Evolutionary conservation across 139 green algal species (phyloP).

Genomic region (Penium margaritaceum): DNA sequence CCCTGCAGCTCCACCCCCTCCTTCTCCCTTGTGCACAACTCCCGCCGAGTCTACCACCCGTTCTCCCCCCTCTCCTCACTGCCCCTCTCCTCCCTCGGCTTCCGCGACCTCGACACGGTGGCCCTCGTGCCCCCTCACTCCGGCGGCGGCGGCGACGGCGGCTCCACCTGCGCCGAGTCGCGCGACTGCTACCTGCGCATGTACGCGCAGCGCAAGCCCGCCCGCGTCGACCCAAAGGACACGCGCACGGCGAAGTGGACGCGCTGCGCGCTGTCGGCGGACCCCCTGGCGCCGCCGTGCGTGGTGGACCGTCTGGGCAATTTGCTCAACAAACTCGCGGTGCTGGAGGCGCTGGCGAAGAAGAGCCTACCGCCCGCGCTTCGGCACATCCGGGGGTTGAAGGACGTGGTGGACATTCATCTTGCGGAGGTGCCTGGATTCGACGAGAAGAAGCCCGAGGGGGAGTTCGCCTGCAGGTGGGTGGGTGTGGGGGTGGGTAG

Average conservation of each 20-base stretch:
- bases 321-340: slow-evolving; percentile 49
- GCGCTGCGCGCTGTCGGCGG: slow-evolving; percentile 34
- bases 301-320: slow-evolving; percentile 43
- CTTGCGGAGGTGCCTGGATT: slow-evolving; percentile 41
- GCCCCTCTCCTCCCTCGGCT: too few relatives aligned
- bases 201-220: slow-evolving; percentile 45
- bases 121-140: too few relatives aligned
- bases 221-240: slow-evolving; percentile 46
- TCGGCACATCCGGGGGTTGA: slow-evolving; percentile 37
- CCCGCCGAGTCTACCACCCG: too few relatives aligned
- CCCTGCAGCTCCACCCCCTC: too few relatives aligned
- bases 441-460: slow-evolving; percentile 18
- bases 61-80: too few relatives aligned
- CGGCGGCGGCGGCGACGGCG: slow-evolving; percentile 47
- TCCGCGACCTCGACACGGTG: too few relatives aligned
- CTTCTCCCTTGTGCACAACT: too few relatives aligned
- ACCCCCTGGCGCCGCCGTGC: slow-evolving; percentile 34
- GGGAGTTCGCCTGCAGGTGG: too few relatives aligned
- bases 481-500: too few relatives aligned
- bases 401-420: slow-evolving; percentile 44
- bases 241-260: slow-evolving; percentile 28
- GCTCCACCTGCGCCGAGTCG: slow-evolving; percentile 46
- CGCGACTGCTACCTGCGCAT: slow-evolving; percentile 47
- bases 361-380: slow-evolving; percentile 39
- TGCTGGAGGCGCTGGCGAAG: slow-evolving; percentile 35